A percentile compares a stretch with the other conserved stretches of the same genome.
phyloP scores from a whole-genome alignment of 768 basidiomycete species.

The Leucocoprinus leucothites region DNA sequence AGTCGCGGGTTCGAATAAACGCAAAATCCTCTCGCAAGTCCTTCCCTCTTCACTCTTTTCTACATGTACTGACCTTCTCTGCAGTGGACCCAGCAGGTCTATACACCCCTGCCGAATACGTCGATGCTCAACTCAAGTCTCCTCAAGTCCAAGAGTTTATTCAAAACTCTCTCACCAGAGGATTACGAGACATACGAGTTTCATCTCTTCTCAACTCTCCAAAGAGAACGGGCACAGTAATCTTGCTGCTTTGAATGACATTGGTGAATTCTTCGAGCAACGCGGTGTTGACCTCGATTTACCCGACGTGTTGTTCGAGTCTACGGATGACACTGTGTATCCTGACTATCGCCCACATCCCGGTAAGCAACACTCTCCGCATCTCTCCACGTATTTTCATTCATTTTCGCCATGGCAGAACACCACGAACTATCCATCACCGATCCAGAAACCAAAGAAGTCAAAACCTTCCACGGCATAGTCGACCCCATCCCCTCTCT shows the following conservation, averaged over 20 bases:
- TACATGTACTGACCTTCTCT: neutral
- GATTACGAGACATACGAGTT: neutral
- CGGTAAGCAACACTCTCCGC: neutral
- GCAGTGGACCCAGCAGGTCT: constrained; percentile 1
- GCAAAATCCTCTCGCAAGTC: constrained; percentile 13
- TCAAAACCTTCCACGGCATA: constrained; percentile 43
- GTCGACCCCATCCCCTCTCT: constrained; percentile 60
- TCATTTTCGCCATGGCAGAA: neutral
- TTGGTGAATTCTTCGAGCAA: neutral
- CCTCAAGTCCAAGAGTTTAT: neutral
- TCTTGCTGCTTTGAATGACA: neutral
- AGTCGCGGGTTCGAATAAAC: constrained; percentile 22
- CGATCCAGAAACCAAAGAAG: neutral
- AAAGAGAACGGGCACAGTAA: neutral
- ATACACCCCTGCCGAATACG: constrained; percentile 1
- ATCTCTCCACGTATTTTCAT: neutral
- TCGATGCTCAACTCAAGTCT: neutral
- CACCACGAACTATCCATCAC: neutral
- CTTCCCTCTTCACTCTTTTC: neutral
- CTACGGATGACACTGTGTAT: neutral
- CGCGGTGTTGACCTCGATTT: neutral
- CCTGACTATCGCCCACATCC: neutral
- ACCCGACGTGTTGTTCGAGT: constrained; percentile 2
- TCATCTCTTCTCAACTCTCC: neutral
- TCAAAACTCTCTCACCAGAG: neutral